Evolutionary conservation across 2,329 filamentous ascomycete genomes (phyloP), one percentile per base, ranked within the genome.

Genomic region (Dothideomycetes sp.): DNA sequence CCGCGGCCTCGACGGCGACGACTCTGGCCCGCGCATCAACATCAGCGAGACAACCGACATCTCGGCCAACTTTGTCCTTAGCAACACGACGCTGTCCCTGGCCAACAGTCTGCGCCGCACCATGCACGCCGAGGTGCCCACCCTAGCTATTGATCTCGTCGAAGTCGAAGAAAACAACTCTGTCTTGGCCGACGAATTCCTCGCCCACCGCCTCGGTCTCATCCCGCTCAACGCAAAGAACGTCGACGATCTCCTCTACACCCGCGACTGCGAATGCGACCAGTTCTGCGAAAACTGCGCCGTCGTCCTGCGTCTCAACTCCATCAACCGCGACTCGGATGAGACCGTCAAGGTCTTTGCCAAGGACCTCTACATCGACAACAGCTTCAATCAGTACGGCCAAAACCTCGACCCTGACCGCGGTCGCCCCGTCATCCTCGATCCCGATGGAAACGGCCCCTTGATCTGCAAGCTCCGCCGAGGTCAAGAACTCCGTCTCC

Each of bases 141-240:
- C 86, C 17, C 80, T 96, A 53, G 88, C 91, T 48, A 88, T 96
- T 61, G 89, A 98, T 57, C 76, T 94, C 11, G 88, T 96, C 48
- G 86, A 96, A 62, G 80, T 98, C 50, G 81, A 93, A 57, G 76
- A 74, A 55, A 98, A 98, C 70, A 94, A 83, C 44, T 93, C 88
- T n/a, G 88, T 95, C 4, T 78, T 96, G 11, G 84, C 89, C 46
- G 89, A 98, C 64, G 89, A 98, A 64, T 94, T 96, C 63, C 80
- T 98, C 51, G 82, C 85, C 34, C 89, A 96, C 64, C 82, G 89
- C 32, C 74, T 98, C 11, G 89, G 91, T 22, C 77, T 96, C 33
- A 79, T 96, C 43, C 91, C 91, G 1, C 76, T 98, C 33, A 80
- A 82, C 59, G 84, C 85, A 44, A 84, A 84, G 56, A 83, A 84